Evolutionary conservation across 495 filamentous ascomycete genomes (phyloP).

Genomic region (Pseudevernia furfuracea): DNA sequence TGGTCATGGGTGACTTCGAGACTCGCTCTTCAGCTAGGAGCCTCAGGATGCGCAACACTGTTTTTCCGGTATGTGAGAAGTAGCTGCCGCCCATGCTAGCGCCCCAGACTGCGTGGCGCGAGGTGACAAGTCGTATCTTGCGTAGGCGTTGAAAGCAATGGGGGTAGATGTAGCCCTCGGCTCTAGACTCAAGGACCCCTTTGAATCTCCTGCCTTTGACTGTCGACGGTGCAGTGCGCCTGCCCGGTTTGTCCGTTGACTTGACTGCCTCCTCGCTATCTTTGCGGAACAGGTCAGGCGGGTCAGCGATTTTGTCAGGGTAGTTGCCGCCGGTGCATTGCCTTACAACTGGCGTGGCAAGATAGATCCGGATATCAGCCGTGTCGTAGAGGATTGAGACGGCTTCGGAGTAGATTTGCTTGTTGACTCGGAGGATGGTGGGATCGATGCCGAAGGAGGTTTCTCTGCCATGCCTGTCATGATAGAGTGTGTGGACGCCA

Average conservation of each 20-base stretch:
- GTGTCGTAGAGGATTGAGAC: constrained; percentile 38
- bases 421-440: constrained; percentile 39
- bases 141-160: constrained; percentile 9
- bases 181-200: neutral
- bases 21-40: neutral
- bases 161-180: neutral
- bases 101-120: neutral
- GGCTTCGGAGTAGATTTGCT: constrained; percentile 41
- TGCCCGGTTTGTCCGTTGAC: neutral
- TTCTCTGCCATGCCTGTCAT: constrained; percentile 9
- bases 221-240: neutral
- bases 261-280: neutral
- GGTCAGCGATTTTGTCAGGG: neutral
- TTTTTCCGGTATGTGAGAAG: constrained; percentile 1
- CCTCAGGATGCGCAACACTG: neutral
- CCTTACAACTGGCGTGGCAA: neutral
- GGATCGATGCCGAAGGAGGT: constrained; percentile 23
- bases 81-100: neutral
- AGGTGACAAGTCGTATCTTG: neutral
- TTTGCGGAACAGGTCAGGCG: constrained; percentile 1
- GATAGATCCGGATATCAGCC: constrained; percentile 33
- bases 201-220: neutral
- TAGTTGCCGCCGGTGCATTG: constrained; percentile 2
- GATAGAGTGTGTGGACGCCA: constrained; percentile 4
- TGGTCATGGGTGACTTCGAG: neutral